Base-by-base conservation (phyloP, 768 basidiomycete species). In the Naganishia kalamii region DNA sequence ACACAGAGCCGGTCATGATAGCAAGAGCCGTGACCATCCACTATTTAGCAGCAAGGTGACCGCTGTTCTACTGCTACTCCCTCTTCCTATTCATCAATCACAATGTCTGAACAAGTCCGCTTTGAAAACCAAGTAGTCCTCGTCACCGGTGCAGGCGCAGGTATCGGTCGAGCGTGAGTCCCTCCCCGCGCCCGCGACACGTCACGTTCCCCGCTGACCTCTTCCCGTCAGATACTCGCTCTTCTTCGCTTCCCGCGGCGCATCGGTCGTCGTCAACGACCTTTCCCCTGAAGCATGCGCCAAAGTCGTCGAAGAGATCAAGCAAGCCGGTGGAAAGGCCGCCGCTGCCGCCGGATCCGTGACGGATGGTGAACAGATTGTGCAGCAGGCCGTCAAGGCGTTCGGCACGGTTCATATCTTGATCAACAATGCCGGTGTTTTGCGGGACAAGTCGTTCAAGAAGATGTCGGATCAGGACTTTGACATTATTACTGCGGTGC, bases 251-350 rank as follows among this genome's bases (percentile, higher is more conserved):
- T 85, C 89, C 11, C 83, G 91, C 59, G 94, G 93, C 6, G 93
- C 94, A 10, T 90, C 89, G 69, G 85, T 98, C 60, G 90, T 98
- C 65, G 90, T 98, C 46, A 98, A 97, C 74, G 96, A 98, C 76
- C 88, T 98, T 74, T 92, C 88, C 71, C 83, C 82, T 37, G 85
- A 85, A 60, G 88, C 90, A 29, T 93, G 93, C 3, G 88, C 94
- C 78, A 88, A 87, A 71, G 90, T 98, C 25, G 93, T 93, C 7
- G 87, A 89, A 69, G 87, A 93, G 79, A 93, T 98, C 73, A 83
- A 81, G 52, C 83, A 84, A 75, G 91, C 88, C 67, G 91, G 92
- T 29, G 93, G 94, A 15, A 88, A 87, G 75, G 96, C 94, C 1
- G 84, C 92, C 19, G 85, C 82, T 46, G 94, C 96, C 77, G 86